phyloP scores from a whole-genome alignment of 192 early-diverging fungal species.

The Dissophora globulifera region DNA sequence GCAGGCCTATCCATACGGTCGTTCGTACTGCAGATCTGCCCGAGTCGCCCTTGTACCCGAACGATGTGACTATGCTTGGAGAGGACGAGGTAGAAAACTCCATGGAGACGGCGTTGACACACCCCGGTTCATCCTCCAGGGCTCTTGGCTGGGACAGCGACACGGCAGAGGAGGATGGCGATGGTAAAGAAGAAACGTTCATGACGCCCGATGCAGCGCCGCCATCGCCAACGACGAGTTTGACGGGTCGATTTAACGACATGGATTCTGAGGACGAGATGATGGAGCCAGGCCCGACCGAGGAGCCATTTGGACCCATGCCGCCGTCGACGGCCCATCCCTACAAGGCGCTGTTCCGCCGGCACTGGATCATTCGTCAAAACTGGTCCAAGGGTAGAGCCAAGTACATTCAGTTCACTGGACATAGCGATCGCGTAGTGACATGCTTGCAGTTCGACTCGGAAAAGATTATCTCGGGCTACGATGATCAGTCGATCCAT shows the following conservation, averaged over 20 bases:
- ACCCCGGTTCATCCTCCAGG: slow-evolving; percentile 1
- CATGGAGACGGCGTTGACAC: background rate
- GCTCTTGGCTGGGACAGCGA: slow-evolving; percentile 51
- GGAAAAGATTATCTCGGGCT: slow-evolving; percentile 95
- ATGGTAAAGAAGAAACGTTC: slow-evolving; percentile 52
- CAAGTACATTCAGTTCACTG: slow-evolving; percentile 82
- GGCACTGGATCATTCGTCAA: slow-evolving; percentile 80
- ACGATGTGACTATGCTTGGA: slow-evolving; percentile 48
- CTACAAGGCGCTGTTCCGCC: slow-evolving; percentile 84
- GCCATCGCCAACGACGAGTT: slow-evolving; percentile 32
- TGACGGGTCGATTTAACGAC: slow-evolving; percentile 49
- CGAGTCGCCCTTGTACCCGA: slow-evolving; percentile 43
- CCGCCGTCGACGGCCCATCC: slow-evolving; percentile 57
- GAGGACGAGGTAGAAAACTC: slow-evolving; percentile 35
- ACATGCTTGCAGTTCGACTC: slow-evolving; percentile 97
- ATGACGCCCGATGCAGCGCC: slow-evolving; percentile 29
- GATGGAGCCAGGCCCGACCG: slow-evolving; percentile 24
- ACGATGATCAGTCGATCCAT: slow-evolving; percentile 92
- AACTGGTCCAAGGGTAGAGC: slow-evolving; percentile 86
- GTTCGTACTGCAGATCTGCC: slow-evolving; percentile 38
- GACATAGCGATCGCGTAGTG: slow-evolving; percentile 86
- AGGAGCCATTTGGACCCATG: slow-evolving; percentile 54
- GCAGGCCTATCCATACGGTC: slow-evolving; percentile 16
- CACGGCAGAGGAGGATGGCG: slow-evolving; percentile 53
- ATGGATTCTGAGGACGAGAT: slow-evolving; percentile 37